Conservation (phyloP, 805 yeast species). For the Sporopachydermia quercuum region DNA sequence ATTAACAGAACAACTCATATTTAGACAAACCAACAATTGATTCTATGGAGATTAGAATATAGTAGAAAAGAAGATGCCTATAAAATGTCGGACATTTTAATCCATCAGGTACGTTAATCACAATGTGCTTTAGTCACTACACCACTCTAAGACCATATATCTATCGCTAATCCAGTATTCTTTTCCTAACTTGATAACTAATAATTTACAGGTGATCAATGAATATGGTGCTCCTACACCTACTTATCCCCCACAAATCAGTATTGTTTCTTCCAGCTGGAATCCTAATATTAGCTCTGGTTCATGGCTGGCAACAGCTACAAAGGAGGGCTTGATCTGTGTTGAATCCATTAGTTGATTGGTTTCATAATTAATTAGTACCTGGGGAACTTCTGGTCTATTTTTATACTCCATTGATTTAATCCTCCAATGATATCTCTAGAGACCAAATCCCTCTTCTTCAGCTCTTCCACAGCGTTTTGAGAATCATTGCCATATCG, state of each 20-base stretch:
- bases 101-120: constrained; percentile 15
- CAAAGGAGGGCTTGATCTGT: constrained; percentile 34
- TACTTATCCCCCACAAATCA: constrained; percentile 35
- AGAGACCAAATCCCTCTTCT: constrained; percentile 30
- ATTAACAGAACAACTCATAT: not conserved
- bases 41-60: constrained; percentile 23
- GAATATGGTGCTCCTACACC: constrained; percentile 19
- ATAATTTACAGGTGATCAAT: constrained; percentile 12
- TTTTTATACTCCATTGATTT: constrained; percentile 42
- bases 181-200: too few species aligned
- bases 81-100: constrained; percentile 28
- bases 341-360: constrained; percentile 11
- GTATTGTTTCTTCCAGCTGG: constrained; percentile 42
- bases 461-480: constrained; percentile 45
- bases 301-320: constrained; percentile 38
- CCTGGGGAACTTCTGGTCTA: constrained; percentile 48
- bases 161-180: too few species aligned
- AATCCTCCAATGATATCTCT: constrained; percentile 72
- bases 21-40: constrained; percentile 9
- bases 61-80: constrained; percentile 22
- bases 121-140: too few species aligned
- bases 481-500: constrained; percentile 88
- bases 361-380: constrained; percentile 25
- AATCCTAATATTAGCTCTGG: constrained; percentile 29
- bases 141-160: too few species aligned